Percentiles rank a stretch among this genome's conserved stretches.
These are phyloP conservation scores for Chloroidium sp. DNA, from an alignment of 163 green algal species.

Conservation along the genomic window DNA sequence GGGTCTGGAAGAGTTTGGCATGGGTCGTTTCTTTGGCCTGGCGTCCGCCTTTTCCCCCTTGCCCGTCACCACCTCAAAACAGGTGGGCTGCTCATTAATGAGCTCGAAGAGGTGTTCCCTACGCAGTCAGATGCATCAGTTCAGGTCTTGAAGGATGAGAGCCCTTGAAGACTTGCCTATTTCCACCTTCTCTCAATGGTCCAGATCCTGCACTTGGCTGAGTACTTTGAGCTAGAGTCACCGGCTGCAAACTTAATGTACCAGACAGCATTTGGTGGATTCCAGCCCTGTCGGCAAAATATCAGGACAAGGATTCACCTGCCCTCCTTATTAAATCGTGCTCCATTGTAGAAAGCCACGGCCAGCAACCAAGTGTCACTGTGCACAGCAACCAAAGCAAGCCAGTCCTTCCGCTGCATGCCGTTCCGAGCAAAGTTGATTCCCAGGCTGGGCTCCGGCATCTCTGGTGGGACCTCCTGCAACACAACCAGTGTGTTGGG, in stretches of 20 bases:
- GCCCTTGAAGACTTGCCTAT: too few species aligned
- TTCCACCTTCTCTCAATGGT: too few species aligned
- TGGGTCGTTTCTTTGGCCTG: conserved; percentile 4
- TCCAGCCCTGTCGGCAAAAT: too few species aligned
- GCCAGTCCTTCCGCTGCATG: conserved; percentile 70
- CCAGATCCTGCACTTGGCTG: too few species aligned
- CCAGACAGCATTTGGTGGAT: too few species aligned
- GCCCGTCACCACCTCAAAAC: conserved; percentile 76
- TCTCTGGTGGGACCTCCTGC: conserved; percentile 86
- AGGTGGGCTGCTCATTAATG: conserved; percentile 78
- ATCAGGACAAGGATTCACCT: conserved; percentile 26
- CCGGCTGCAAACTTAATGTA: too few species aligned
- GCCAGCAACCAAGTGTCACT: conserved; percentile 90
- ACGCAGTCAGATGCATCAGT: not conserved
- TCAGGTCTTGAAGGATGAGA: too few species aligned
- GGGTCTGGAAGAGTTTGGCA: not conserved
- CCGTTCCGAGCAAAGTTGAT: conserved; percentile 95
- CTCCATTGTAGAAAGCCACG: conserved; percentile 93
- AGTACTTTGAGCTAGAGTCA: too few species aligned
- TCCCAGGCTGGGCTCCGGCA: conserved; percentile 80
- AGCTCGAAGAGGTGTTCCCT: conserved; percentile 74
- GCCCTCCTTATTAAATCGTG: conserved; percentile 72
- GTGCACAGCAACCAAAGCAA: conserved; percentile 91
- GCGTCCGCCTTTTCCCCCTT: conserved; percentile 3
- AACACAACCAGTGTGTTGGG: conserved; percentile 17